Evolutionary conservation across 148 eudicot species (phyloP), one percentile per base, ranked within the genome.

Genomic region (Camellia lanceoleosa): DNA sequence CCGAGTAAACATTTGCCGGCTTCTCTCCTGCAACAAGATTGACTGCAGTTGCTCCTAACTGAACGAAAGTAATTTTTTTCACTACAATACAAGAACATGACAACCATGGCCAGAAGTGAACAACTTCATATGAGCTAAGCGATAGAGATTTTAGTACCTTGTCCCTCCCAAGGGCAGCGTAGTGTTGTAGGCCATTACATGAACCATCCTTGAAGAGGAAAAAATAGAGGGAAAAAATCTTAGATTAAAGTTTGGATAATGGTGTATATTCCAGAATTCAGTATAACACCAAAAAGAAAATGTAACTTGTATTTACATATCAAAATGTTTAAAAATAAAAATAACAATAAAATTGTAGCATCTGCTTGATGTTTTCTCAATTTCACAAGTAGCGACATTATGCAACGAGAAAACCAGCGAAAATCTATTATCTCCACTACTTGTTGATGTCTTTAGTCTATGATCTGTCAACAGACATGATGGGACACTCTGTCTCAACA

Each of bases 151-250:
- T 20, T 76, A 78, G 71, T 95, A 96, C 99, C 99, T 90, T 93
- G 88, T 96, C 99, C 87, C 98, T 92, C 46, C 99, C 99, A 68
- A 96, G 95, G 71, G 99, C 99, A 84, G 98, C 99, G 85, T 96
- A 96, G 77, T 96, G 99, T 82, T 96, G 99, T 73, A 96, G 88
- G 69, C 99, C 99, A 83, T 96, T 96, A 73, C 99, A 96, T 5
- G 99, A 96, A 79, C 99, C 99, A 89, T 96, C 99, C 99, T 90
- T 68, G 71, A 82, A 73, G 80, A 6, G 51, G 67, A 60, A 47
- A 47, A 4, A 47, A 47, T 6, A 47, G 23, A 47, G 5, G 51
- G 6, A 47, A 47, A 47, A 47, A 3, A 3, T 47, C 18, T 38
- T 4, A n/a, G 30, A n/a, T 65, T 23, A 23, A 23, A 23, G 23